These are phyloP conservation scores for Cardamine chenopodiifolia DNA, from an alignment of 345 rosid genomes.

Conservation along the genomic window DNA sequence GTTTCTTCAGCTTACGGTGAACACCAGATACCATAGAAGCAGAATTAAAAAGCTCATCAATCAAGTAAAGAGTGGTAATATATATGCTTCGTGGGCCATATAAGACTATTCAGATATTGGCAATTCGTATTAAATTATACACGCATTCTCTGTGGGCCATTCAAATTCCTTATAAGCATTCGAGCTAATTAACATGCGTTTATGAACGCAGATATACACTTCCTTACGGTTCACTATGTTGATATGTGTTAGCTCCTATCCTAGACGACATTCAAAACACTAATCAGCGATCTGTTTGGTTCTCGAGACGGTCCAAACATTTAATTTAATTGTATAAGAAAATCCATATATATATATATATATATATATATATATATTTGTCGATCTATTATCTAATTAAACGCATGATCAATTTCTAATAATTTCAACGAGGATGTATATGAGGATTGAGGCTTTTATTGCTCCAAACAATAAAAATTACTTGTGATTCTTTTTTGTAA, in stretches of 20 bases:
- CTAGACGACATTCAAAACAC: slow-evolving; percentile 6
- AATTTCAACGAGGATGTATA: not conserved
- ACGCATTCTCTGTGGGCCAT: slow-evolving; percentile 41
- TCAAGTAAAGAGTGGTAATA: slow-evolving; percentile 32
- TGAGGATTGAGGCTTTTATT: not conserved
- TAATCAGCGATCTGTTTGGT: slow-evolving; percentile 12
- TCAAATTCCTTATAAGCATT: slow-evolving; percentile 28
- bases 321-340: not conserved
- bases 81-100: slow-evolving; percentile 39
- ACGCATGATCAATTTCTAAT: not conserved
- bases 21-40: slow-evolving; percentile 3
- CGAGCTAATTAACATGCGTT: slow-evolving; percentile 4
- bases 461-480: not conserved
- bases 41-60: slow-evolving; percentile 4
- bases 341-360: not conserved
- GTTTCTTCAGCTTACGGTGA: slow-evolving; percentile 20
- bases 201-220: slow-evolving; percentile 8
- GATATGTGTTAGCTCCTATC: slow-evolving; percentile 13
- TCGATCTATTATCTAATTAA: not conserved
- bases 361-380: not conserved
- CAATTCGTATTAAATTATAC: slow-evolving; percentile 29
- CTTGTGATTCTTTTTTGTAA: not conserved
- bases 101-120: slow-evolving; percentile 31
- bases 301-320: slow-evolving; percentile 2
- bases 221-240: slow-evolving; percentile 34